phyloP scores from a whole-genome alignment of 1,139 yeast genomes.

The Kodamaea derodonti region DNA sequence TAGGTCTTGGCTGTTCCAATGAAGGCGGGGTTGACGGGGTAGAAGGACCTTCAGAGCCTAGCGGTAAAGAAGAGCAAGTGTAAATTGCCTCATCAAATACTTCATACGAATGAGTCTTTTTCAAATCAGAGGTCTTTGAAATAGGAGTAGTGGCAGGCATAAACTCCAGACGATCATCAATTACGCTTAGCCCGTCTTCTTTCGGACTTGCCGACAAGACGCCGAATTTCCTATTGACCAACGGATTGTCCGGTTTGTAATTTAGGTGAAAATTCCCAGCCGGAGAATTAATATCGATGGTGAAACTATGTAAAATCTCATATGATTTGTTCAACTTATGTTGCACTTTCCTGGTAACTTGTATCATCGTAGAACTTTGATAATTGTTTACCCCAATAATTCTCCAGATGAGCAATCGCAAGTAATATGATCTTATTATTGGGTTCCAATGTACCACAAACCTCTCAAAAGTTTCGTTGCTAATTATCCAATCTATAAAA shows the following conservation, averaged over 20 bases:
- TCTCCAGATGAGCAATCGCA: conserved; percentile 68
- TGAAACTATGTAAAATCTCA: conserved; percentile 17
- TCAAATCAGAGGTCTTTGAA: conserved; percentile 29
- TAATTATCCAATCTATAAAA: conserved; percentile 54
- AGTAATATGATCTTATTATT: conserved; percentile 64
- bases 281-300: conserved; percentile 5
- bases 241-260: conserved; percentile 47
- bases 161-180: conserved; percentile 13
- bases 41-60: conserved; percentile 11
- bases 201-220: conserved; percentile 35
- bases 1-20: conserved; percentile 7
- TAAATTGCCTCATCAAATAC: conserved; percentile 76
- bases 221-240: conserved; percentile 47
- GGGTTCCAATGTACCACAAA: conserved; percentile 81
- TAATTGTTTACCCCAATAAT: conserved; percentile 48
- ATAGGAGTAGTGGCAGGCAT: conserved; percentile 15
- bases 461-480: conserved; percentile 45
- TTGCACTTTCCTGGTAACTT: conserved; percentile 29
- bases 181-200: conserved; percentile 23
- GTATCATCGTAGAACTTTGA: conserved; percentile 33
- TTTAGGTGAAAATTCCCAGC: conserved; percentile 10
- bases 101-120: conserved; percentile 63
- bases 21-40: conserved; percentile 4
- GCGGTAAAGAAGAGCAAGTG: conserved; percentile 43
- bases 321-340: conserved; percentile 24